Percentiles rank a stretch among this genome's conserved stretches.
These are phyloP conservation scores for Daldinia loculata DNA, from an alignment of 495 filamentous ascomycete species.

Conservation along the genomic window DNA sequence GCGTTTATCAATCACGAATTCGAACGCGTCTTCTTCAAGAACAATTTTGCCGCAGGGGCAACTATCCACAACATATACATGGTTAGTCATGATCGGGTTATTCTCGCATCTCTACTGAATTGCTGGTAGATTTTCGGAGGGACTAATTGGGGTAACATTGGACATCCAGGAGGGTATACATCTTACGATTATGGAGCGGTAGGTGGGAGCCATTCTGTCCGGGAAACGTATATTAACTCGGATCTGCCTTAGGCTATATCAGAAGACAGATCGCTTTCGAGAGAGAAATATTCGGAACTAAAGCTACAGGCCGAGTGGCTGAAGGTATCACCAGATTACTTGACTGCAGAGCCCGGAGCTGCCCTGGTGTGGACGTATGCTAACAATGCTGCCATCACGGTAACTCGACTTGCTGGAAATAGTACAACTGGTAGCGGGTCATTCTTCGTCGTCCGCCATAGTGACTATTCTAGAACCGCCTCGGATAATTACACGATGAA, in stretches of 20 bases:
- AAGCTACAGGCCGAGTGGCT: constrained; percentile 79
- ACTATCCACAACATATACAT: constrained; percentile 36
- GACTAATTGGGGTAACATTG: constrained; percentile 86
- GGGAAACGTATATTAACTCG: not conserved
- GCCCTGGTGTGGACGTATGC: constrained; percentile 46
- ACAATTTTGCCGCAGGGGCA: constrained; percentile 67
- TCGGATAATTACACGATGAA: constrained; percentile 70
- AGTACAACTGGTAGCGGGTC: constrained; percentile 55
- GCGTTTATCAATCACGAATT: constrained; percentile 74
- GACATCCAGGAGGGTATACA: constrained; percentile 75
- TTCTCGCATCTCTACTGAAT: constrained; percentile 10
- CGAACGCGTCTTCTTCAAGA: constrained; percentile 82
- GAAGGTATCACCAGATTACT: constrained; percentile 71
- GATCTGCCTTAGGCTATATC: constrained; percentile 54
- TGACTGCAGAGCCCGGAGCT: constrained; percentile 60
- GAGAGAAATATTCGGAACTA: constrained; percentile 82
- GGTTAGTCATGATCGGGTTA: constrained; percentile 37
- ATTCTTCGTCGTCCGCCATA: constrained; percentile 73
- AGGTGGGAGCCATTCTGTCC: not conserved
- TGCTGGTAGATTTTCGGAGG: constrained; percentile 67
- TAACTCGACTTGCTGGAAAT: constrained; percentile 65
- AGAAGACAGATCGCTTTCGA: constrained; percentile 68
- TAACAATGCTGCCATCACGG: constrained; percentile 63
- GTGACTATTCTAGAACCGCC: constrained; percentile 62
- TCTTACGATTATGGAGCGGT: constrained; percentile 75